Conservation (phyloP, 2,329 filamentous ascomycete genomes). For the Conoideocrella luteorostrata region DNA sequence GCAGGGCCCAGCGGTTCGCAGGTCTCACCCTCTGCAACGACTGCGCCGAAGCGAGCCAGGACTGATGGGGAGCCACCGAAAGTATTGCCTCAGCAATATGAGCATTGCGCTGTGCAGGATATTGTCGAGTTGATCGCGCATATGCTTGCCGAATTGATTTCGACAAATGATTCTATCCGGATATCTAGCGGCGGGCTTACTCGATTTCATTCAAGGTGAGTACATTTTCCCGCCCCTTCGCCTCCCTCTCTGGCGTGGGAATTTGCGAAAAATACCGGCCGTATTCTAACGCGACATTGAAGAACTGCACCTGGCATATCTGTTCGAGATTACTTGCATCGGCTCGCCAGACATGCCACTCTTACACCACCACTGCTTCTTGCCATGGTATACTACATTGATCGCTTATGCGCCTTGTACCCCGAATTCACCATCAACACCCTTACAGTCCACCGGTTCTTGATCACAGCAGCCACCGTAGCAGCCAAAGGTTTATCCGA, state of each 20-base stretch:
- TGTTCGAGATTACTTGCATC: slow-evolving; percentile 86
- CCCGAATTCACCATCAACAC: slow-evolving; percentile 95
- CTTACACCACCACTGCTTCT: slow-evolving; percentile 89
- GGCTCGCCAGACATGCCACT: slow-evolving; percentile 88
- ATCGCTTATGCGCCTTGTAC: slow-evolving; percentile 86
- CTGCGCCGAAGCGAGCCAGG: slow-evolving; percentile 44
- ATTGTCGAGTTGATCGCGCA: slow-evolving; percentile 86
- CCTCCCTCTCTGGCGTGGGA: too few species aligned
- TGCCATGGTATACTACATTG: slow-evolving; percentile 98
- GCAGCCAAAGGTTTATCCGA: slow-evolving; percentile 94
- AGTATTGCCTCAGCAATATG: slow-evolving; percentile 66
- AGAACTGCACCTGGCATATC: slow-evolving; percentile 76
- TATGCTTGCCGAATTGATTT: slow-evolving; percentile 92
- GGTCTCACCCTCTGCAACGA: slow-evolving; percentile 3
- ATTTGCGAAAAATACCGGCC: not conserved
- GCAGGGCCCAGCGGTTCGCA: not conserved
- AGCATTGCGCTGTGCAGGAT: slow-evolving; percentile 74
- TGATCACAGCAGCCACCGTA: slow-evolving; percentile 92
- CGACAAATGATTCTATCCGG: slow-evolving; percentile 85
- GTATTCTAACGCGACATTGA: slow-evolving; percentile 4
- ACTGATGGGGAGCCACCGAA: slow-evolving; percentile 47
- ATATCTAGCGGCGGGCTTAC: slow-evolving; percentile 71
- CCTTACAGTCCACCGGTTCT: slow-evolving; percentile 90
- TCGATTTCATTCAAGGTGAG: slow-evolving; percentile 85
- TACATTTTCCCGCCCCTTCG: not conserved